phyloP scores from a whole-genome alignment of 2,329 filamentous ascomycete species.

The Metarhizium robertsii region DNA sequence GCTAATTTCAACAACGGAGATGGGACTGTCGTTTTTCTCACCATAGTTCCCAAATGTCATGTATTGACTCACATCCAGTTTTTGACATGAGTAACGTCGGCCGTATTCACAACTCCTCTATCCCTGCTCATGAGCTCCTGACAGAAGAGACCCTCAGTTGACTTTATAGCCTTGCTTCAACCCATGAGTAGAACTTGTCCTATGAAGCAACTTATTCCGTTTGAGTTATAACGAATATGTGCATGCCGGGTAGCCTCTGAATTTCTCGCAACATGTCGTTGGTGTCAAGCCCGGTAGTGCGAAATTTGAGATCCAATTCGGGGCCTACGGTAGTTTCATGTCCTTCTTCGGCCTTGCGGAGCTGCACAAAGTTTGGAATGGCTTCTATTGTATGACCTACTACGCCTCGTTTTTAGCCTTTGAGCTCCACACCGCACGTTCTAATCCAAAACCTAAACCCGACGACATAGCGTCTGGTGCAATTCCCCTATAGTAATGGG shows the following conservation, averaged over 20 bases:
- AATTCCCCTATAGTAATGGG: background rate
- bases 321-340: background rate
- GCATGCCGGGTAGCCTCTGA: background rate
- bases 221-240: background rate
- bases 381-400: background rate
- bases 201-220: background rate
- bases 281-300: background rate
- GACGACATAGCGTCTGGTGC: background rate
- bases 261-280: background rate
- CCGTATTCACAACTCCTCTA: background rate
- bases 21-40: background rate
- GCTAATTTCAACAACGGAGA: background rate
- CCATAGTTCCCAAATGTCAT: background rate
- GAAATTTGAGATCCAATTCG: background rate
- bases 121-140: background rate
- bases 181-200: background rate
- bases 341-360: background rate
- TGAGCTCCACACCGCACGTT: background rate
- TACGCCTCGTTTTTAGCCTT: background rate
- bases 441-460: background rate
- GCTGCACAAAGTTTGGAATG: background rate
- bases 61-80: background rate
- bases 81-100: background rate
- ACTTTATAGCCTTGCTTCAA: background rate
- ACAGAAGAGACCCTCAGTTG: background rate